Evolutionary conservation across 2,329 filamentous ascomycete species (phyloP).

Genomic region (Monosporascus sp.): DNA sequence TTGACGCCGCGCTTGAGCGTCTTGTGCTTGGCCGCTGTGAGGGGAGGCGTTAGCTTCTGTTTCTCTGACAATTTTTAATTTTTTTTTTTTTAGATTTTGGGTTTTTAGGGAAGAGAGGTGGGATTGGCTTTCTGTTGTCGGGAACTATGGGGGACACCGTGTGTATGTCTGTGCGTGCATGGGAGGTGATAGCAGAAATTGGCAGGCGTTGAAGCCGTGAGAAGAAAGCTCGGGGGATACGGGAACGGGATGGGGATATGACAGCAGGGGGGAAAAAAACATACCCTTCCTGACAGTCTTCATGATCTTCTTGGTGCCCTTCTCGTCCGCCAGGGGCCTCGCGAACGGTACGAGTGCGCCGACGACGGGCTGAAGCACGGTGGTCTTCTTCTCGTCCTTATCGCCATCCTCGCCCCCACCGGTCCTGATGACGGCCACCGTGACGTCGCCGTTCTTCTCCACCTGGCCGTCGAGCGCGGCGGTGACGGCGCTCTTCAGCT

Average conservation of each 20-base stretch:
- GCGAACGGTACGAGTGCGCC: constrained; percentile 77
- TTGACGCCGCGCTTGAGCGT: constrained; percentile 97
- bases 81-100: too few relatives aligned
- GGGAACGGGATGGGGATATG: constrained; percentile 9
- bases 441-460: constrained; percentile 48
- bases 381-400: constrained; percentile 39
- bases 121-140: not conserved
- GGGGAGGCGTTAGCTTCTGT: constrained; percentile 8
- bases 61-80: not conserved
- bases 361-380: constrained; percentile 39
- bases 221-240: not conserved
- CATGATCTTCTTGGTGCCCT: constrained; percentile 60
- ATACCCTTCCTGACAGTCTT: constrained; percentile 53
- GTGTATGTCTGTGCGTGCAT: too few relatives aligned
- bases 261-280: constrained; percentile 14
- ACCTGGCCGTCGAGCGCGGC: constrained; percentile 62
- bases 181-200: too few relatives aligned
- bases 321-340: constrained; percentile 73
- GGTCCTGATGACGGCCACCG: constrained; percentile 33
- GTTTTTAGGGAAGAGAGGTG: not conserved
- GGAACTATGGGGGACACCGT: too few relatives aligned
- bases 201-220: too few relatives aligned
- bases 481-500: constrained; percentile 54
- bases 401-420: constrained; percentile 41
- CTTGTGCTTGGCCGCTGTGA: constrained; percentile 84